Evolutionary conservation across 2,329 filamentous ascomycete genomes (phyloP).

Genomic region (Plectosphaerella sp.): DNA sequence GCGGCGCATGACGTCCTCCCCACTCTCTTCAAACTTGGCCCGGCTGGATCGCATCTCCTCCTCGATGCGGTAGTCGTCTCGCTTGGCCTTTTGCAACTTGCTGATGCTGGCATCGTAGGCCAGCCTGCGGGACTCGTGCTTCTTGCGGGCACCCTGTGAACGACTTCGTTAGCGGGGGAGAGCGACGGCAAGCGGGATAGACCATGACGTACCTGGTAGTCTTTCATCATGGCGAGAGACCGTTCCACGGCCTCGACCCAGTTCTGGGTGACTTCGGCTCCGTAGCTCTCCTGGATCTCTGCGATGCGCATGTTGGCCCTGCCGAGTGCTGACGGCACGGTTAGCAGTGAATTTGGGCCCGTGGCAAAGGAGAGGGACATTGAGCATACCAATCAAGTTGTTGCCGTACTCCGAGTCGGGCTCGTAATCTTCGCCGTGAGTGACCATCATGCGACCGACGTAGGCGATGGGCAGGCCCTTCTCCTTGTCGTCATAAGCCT

Average conservation of each 20-base stretch:
- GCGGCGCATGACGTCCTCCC: conserved; percentile 81
- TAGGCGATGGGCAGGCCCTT: conserved; percentile 77
- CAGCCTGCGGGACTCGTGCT: conserved; percentile 83
- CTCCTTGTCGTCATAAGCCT: conserved; percentile 77
- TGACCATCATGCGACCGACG: conserved; percentile 79
- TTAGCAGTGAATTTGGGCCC: neutral
- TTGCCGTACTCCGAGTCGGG: conserved; percentile 86
- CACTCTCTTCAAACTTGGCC: conserved; percentile 93
- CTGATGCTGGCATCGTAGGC: conserved; percentile 86
- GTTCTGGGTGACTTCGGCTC: conserved; percentile 69
- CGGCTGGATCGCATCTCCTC: conserved; percentile 89
- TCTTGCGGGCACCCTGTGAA: conserved; percentile 72
- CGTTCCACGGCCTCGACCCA: conserved; percentile 93
- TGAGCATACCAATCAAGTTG: conserved; percentile 64
- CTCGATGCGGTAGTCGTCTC: conserved; percentile 88
- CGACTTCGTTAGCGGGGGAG: neutral
- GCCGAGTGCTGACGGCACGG: conserved; percentile 57
- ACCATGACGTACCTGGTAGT: conserved; percentile 71
- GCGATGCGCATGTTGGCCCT: conserved; percentile 85
- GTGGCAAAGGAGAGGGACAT: neutral
- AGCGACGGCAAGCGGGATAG: neutral
- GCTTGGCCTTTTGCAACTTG: conserved; percentile 91
- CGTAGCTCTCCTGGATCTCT: conserved; percentile 78
- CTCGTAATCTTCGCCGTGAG: conserved; percentile 90
- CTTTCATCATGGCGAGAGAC: conserved; percentile 91